These are phyloP conservation scores for Suillus subluteus DNA, from an alignment of 768 basidiomycete genomes.

Conservation along the genomic window DNA sequence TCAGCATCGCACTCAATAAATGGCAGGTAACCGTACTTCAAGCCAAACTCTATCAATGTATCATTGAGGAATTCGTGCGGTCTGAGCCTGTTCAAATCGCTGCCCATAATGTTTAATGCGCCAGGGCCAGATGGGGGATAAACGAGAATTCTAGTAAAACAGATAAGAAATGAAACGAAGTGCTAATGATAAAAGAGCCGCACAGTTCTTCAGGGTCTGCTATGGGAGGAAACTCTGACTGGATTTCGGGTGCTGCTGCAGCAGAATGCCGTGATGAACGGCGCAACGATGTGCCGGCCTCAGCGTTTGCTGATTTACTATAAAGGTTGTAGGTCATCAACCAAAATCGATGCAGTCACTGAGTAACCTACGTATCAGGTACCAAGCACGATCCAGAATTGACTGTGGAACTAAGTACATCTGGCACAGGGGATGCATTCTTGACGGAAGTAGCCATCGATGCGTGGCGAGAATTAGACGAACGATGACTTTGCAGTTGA, in stretches of 20 bases:
- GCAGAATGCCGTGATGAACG: slow-evolving; percentile 41
- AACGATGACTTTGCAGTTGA: slow-evolving; percentile 16
- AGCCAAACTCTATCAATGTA: slow-evolving; percentile 93
- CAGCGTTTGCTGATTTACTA: slow-evolving; percentile 19
- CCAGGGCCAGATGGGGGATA: slow-evolving; percentile 74
- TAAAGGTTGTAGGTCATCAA: slow-evolving; percentile 8
- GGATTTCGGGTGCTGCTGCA: slow-evolving; percentile 35
- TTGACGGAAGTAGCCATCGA: neutral
- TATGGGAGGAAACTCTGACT: slow-evolving; percentile 25
- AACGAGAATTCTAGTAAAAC: slow-evolving; percentile 60
- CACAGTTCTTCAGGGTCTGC: slow-evolving; percentile 70
- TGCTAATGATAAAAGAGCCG: slow-evolving; percentile 22
- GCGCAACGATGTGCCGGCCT: slow-evolving; percentile 24
- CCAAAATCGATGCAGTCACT: neutral
- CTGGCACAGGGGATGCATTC: slow-evolving; percentile 15
- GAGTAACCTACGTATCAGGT: slow-evolving; percentile 22
- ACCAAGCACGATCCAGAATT: slow-evolving; percentile 14
- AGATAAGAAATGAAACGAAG: slow-evolving; percentile 11
- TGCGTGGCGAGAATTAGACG: slow-evolving; percentile 6
- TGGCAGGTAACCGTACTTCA: slow-evolving; percentile 65
- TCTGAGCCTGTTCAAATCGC: slow-evolving; percentile 73
- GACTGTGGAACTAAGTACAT: slow-evolving; percentile 21
- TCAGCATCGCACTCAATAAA: slow-evolving; percentile 1
- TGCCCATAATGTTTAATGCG: slow-evolving; percentile 79
- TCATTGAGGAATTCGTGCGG: slow-evolving; percentile 93